These are phyloP conservation scores for Diaporthe caulivora DNA, from an alignment of 2,329 filamentous ascomycete genomes.

Conservation along the genomic window DNA sequence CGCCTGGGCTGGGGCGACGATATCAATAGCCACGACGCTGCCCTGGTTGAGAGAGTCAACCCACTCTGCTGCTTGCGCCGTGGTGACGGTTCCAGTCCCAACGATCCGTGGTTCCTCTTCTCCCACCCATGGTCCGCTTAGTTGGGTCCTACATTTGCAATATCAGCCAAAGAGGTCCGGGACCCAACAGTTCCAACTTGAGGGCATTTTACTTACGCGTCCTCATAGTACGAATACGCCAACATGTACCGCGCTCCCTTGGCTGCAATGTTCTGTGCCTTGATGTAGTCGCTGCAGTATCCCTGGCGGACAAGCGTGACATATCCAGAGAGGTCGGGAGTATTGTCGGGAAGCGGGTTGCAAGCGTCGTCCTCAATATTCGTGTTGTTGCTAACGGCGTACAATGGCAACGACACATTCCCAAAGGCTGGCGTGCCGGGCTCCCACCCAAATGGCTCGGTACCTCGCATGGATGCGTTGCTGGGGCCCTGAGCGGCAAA, in stretches of 20 bases:
- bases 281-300: neutral
- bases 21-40: neutral
- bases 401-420: conserved; percentile 21
- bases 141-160: neutral
- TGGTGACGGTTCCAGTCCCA: conserved; percentile 1
- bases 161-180: neutral
- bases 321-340: conserved; percentile 16
- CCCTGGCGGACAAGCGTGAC: conserved; percentile 23
- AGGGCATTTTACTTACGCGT: conserved; percentile 8
- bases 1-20: neutral
- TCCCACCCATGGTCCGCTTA: neutral
- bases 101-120: conserved; percentile 12
- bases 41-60: conserved; percentile 13
- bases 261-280: conserved; percentile 5
- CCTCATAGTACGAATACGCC: conserved; percentile 16
- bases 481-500: neutral
- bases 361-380: conserved; percentile 12
- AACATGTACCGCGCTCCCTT: conserved; percentile 20
- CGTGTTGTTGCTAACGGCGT: conserved; percentile 2
- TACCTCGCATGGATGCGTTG: neutral
- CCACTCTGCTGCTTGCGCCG: conserved; percentile 15
- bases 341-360: conserved; percentile 1
- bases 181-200: neutral
- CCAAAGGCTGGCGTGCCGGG: conserved; percentile 17
- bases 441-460: conserved; percentile 16